Conservation (phyloP, 1,284 basidiomycete species). For the Wolfiporia cocos region DNA sequence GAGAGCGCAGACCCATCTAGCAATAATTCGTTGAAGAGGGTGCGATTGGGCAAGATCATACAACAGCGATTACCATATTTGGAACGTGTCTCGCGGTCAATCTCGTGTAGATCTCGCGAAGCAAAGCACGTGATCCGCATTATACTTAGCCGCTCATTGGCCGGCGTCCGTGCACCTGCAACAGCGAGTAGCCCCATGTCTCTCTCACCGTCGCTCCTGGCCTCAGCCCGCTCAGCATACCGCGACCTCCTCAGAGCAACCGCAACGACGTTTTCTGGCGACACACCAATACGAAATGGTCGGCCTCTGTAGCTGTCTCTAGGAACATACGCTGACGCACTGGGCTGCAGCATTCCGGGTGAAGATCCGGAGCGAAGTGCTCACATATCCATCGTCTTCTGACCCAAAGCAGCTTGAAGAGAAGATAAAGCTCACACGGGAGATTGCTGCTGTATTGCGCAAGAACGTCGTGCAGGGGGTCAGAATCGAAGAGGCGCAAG, state of each 20-base stretch:
- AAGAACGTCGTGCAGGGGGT: constrained; percentile 70
- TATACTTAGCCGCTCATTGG: neutral
- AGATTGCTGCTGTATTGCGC: constrained; percentile 61
- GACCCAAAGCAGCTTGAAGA: constrained; percentile 45
- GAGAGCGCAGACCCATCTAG: neutral
- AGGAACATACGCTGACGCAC: neutral
- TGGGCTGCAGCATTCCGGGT: constrained; percentile 51
- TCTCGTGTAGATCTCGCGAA: constrained; percentile 26
- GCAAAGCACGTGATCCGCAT: constrained; percentile 8
- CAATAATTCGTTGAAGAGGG: constrained; percentile 10
- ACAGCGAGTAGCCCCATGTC: constrained; percentile 13
- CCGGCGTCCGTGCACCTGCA: too few relatives aligned
- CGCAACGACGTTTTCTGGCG: constrained; percentile 55
- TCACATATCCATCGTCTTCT: constrained; percentile 34
- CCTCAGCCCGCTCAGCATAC: constrained; percentile 60
- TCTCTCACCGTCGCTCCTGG: constrained; percentile 14
- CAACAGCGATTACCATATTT: constrained; percentile 28
- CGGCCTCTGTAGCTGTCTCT: constrained; percentile 1
- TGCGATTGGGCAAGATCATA: constrained; percentile 22
- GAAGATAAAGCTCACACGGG: constrained; percentile 48
- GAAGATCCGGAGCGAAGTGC: constrained; percentile 54
- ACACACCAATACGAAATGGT: constrained; percentile 19
- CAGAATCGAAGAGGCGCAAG: constrained; percentile 29
- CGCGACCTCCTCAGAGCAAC: constrained; percentile 62
- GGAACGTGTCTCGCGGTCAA: constrained; percentile 38